phyloP scores from a whole-genome alignment of 306 rosid species.

The Prunus fruticosa region DNA sequence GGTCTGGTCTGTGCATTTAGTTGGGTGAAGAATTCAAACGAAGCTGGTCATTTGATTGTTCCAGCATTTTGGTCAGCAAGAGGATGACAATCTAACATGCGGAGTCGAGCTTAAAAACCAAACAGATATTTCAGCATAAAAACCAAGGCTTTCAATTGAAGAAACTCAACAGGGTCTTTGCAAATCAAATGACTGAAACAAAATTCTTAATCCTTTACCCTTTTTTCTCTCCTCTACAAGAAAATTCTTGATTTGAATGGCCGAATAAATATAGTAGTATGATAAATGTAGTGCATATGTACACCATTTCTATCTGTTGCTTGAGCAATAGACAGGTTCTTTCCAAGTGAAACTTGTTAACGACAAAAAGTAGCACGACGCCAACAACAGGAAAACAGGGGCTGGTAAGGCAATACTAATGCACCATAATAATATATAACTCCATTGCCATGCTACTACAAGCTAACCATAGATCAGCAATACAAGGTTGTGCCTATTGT shows the following conservation, averaged over 20 bases:
- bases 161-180: neutral
- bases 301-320: neutral
- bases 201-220: no score
- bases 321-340: constrained; percentile 44
- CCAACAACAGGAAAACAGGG: neutral
- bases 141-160: no score
- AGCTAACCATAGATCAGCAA: neutral
- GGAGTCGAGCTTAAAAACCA: no score
- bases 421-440: neutral
- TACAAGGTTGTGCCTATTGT: constrained; percentile 45
- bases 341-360: constrained; percentile 65
- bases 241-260: no score
- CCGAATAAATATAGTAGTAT: neutral
- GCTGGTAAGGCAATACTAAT: neutral
- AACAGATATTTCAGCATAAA: no score
- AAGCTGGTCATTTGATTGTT: no score
- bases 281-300: neutral
- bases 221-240: no score
- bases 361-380: constrained; percentile 9
- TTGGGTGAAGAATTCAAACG: no score
- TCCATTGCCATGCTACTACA: neutral
- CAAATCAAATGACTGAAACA: neutral
- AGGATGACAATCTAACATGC: no score
- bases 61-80: no score
- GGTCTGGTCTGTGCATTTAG: no score